Percentiles rank a stretch among this genome's conserved stretches.
Evolutionary conservation across 768 basidiomycete genomes (phyloP).

Genomic region (Lactarius vividus): DNA sequence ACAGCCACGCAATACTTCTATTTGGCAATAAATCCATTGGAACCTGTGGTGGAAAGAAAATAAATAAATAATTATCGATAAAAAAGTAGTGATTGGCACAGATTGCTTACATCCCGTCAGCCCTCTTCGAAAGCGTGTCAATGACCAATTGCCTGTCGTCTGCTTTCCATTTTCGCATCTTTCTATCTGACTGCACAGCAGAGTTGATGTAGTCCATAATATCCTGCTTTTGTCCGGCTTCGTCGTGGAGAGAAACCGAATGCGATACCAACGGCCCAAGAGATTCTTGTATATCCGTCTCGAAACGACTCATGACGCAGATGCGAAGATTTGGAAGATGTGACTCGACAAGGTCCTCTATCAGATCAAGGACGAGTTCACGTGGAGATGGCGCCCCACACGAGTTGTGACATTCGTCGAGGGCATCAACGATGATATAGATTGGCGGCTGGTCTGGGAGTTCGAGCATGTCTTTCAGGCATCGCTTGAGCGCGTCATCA

Average conservation of each 20-base stretch:
- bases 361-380: background rate
- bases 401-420: constrained; percentile 15
- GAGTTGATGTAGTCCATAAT: constrained; percentile 4
- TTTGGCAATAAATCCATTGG: constrained; percentile 7
- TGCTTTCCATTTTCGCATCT: constrained; percentile 2
- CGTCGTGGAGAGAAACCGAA: constrained; percentile 10
- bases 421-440: constrained; percentile 8
- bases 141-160: constrained; percentile 11
- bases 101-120: constrained; percentile 11
- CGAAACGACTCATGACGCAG: constrained; percentile 9
- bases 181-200: background rate
- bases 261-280: background rate
- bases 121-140: background rate
- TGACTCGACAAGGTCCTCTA: background rate
- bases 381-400: constrained; percentile 3
- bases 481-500: background rate
- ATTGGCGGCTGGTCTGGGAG: background rate
- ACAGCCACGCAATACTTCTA: constrained; percentile 4
- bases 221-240: constrained; percentile 2
- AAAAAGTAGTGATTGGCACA: no score
- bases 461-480: constrained; percentile 10
- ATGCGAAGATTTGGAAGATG: constrained; percentile 1
- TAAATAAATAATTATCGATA: no score
- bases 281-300: background rate
- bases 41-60: background rate